Percentiles rank a stretch among this genome's conserved stretches.
Evolutionary conservation across 2,329 filamentous ascomycete genomes (phyloP).

Genomic region (Ambrosiella xylebori): DNA sequence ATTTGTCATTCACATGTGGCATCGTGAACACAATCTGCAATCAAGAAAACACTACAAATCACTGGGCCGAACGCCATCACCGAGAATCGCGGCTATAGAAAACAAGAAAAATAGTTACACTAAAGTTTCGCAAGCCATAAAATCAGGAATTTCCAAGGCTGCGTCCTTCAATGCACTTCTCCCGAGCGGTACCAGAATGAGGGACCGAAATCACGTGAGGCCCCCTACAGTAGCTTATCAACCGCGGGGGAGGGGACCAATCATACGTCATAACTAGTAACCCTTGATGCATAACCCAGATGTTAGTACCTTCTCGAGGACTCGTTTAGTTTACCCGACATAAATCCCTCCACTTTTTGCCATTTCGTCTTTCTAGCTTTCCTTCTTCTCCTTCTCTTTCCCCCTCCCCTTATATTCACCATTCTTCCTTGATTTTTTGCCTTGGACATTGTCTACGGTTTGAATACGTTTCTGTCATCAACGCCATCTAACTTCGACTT

Average conservation of each 20-base stretch:
- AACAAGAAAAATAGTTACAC: too few relatives aligned
- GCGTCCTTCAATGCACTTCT: too few relatives aligned
- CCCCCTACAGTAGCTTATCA: background rate
- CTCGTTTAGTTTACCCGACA: background rate
- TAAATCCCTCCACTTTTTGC: conserved; percentile 10
- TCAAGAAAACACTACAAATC: too few relatives aligned
- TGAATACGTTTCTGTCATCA: background rate
- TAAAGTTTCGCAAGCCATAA: too few relatives aligned
- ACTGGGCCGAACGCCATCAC: too few relatives aligned
- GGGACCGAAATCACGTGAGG: too few relatives aligned
- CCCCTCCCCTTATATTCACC: conserved; percentile 14
- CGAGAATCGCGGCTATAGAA: too few relatives aligned
- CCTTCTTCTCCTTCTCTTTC: conserved; percentile 6
- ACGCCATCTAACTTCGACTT: conserved; percentile 7
- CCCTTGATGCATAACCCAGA: background rate
- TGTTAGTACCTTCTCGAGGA: background rate
- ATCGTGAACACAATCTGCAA: too few relatives aligned
- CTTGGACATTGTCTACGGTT: background rate
- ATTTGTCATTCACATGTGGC: too few relatives aligned
- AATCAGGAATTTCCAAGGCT: too few relatives aligned
- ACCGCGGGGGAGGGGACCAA: background rate
- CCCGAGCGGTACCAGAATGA: too few relatives aligned
- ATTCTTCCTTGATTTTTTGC: background rate
- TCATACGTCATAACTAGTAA: background rate
- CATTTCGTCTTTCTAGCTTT: background rate